These are phyloP conservation scores for Cyathus striatus DNA, from an alignment of 768 basidiomycete species.

Conservation along the genomic window DNA sequence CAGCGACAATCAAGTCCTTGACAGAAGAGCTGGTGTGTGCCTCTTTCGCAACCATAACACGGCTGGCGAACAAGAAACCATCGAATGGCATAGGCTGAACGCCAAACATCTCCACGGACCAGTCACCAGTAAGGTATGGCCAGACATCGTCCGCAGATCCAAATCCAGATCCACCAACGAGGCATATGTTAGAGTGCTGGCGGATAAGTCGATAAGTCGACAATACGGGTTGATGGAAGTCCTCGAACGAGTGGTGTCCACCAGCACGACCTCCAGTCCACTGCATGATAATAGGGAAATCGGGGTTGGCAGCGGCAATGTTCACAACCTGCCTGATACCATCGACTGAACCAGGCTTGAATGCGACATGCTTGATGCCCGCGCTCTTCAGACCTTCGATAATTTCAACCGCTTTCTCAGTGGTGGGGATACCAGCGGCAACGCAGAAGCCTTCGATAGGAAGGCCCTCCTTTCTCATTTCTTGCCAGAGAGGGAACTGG, in stretches of 20 bases:
- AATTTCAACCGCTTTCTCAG: conserved; percentile 97
- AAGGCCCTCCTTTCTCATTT: conserved; percentile 91
- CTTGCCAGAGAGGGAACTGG: conserved; percentile 97
- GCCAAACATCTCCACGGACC: conserved; percentile 78
- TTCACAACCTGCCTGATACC: conserved; percentile 96
- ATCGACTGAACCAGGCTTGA: conserved; percentile 98
- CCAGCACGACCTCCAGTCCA: conserved; percentile 99
- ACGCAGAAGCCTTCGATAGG: conserved; percentile 99
- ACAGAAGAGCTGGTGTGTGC: conserved; percentile 92
- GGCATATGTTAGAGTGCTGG: conserved; percentile 79
- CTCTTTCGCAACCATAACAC: conserved; percentile 99
- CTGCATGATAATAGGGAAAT: conserved; percentile 96
- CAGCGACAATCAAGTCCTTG: conserved; percentile 95
- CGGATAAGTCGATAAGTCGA: conserved; percentile 89
- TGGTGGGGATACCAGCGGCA: conserved; percentile 93
- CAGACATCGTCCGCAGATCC: conserved; percentile 93
- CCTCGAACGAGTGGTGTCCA: conserved; percentile 97
- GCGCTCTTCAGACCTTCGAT: conserved; percentile 75
- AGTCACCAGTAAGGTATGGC: conserved; percentile 96
- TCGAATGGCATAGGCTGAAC: conserved; percentile 98
- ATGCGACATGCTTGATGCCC: conserved; percentile 93
- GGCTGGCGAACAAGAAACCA: conserved; percentile 92
- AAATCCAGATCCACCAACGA: conserved; percentile 94
- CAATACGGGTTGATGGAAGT: conserved; percentile 95
- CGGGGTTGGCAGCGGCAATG: conserved; percentile 90